A percentile compares a stretch with the other conserved stretches of the same genome.
phyloP scores from a whole-genome alignment of 768 basidiomycete genomes.

The Termitomyces sp. region DNA sequence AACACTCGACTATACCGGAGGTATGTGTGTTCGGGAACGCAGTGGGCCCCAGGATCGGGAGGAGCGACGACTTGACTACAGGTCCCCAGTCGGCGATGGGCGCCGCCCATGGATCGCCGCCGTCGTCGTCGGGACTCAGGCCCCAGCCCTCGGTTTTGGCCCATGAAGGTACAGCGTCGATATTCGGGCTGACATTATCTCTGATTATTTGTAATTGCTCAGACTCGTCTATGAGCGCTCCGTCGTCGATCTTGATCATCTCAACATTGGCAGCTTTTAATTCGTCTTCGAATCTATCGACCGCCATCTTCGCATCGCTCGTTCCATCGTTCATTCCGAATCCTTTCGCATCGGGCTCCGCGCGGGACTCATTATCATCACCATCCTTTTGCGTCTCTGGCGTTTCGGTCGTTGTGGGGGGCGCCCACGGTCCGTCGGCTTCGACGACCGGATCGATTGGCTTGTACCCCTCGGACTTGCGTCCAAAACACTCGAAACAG shows the following conservation, averaged over 20 bases:
- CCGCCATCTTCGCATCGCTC: constrained; percentile 7
- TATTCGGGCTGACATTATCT: constrained; percentile 11
- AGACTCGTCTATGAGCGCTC: constrained; percentile 7
- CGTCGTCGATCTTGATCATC: constrained; percentile 12
- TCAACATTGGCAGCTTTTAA: constrained; percentile 29
- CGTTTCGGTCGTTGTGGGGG: too few relatives aligned
- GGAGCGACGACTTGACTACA: constrained; percentile 22
- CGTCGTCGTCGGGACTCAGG: not conserved
- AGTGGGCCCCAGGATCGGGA: constrained; percentile 48
- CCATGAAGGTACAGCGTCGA: constrained; percentile 8
- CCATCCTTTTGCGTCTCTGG: too few relatives aligned
- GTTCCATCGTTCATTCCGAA: constrained; percentile 2
- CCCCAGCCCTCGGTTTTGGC: constrained; percentile 7
- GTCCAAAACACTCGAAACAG: constrained; percentile 45
- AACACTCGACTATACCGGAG: constrained; percentile 60
- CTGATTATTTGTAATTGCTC: constrained; percentile 7
- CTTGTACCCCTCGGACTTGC: constrained; percentile 34
- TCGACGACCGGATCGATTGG: constrained; percentile 13
- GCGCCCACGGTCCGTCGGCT: constrained; percentile 3
- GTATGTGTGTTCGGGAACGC: constrained; percentile 56
- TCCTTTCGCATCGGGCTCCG: too few relatives aligned
- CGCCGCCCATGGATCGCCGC: constrained; percentile 6
- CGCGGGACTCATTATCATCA: too few relatives aligned
- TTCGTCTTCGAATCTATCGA: constrained; percentile 32
- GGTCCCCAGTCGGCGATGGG: constrained; percentile 14